These are phyloP conservation scores for Ceratocystiopsis brevicomis DNA, from an alignment of 2,329 filamentous ascomycete species.

Conservation along the genomic window DNA sequence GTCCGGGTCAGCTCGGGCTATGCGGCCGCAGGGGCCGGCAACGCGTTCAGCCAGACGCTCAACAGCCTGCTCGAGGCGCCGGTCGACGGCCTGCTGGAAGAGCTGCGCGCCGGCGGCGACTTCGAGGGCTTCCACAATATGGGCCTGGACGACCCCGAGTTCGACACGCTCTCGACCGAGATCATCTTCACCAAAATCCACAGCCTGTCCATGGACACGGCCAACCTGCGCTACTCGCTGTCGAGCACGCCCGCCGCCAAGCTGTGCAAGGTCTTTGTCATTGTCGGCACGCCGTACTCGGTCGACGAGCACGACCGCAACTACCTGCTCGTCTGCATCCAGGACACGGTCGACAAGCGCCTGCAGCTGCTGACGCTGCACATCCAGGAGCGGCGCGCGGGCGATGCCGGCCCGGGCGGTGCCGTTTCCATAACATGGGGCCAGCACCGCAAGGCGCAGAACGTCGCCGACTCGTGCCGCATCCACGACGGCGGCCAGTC, in stretches of 20 bases:
- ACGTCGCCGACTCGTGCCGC: constrained; percentile 55
- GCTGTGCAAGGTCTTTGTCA: constrained; percentile 47
- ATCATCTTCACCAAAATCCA: constrained; percentile 55
- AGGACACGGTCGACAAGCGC: constrained; percentile 48
- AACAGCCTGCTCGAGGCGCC: constrained; percentile 50
- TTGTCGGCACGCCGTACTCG: constrained; percentile 38
- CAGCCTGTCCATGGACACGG: constrained; percentile 42
- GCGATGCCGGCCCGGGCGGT: not conserved
- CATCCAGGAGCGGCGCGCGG: constrained; percentile 21
- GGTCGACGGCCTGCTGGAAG: constrained; percentile 50
- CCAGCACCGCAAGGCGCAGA: constrained; percentile 39
- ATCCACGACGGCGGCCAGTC: constrained; percentile 47
- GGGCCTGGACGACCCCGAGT: constrained; percentile 52
- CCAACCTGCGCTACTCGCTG: constrained; percentile 40
- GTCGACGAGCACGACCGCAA: constrained; percentile 33
- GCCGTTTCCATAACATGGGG: constrained; percentile 21
- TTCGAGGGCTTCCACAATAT: constrained; percentile 54
- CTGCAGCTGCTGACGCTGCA: constrained; percentile 48
- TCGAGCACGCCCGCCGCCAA: constrained; percentile 31
- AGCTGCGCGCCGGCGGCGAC: constrained; percentile 40
- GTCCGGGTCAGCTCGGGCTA: constrained; percentile 39
- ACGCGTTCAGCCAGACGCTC: constrained; percentile 26
- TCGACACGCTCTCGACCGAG: constrained; percentile 53
- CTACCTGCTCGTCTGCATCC: constrained; percentile 46
- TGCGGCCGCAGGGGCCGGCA: constrained; percentile 6